A percentile compares a stretch with the other conserved stretches of the same genome.
Evolutionary conservation across 2,329 filamentous ascomycete species (phyloP).

Genomic region (Aureobasidium sp.): DNA sequence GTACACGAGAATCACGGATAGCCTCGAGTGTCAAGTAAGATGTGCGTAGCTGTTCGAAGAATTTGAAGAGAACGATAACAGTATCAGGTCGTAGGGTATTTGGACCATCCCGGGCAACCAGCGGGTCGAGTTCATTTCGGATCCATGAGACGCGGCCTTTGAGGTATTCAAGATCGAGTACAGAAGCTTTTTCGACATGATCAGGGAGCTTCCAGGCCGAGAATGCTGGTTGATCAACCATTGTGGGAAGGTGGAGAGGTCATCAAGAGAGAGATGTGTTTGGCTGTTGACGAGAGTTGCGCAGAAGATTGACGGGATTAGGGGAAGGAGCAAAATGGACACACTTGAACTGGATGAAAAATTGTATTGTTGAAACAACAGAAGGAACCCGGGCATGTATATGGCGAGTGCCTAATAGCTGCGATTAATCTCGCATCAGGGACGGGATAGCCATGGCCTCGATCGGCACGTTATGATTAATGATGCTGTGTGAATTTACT

Average conservation of each 20-base stretch:
- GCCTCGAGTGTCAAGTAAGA: slow-evolving; percentile 28
- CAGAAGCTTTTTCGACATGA: not conserved
- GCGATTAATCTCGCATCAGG: not conserved
- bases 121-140: slow-evolving; percentile 41
- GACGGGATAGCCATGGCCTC: not conserved
- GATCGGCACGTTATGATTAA: slow-evolving; percentile 5
- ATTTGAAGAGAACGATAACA: slow-evolving; percentile 37
- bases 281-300: not conserved
- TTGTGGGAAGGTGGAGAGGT: not conserved
- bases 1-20: slow-evolving; percentile 40
- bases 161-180: slow-evolving; percentile 25
- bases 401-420: not conserved
- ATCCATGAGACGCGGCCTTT: slow-evolving; percentile 38
- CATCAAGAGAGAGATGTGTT: not conserved
- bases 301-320: not conserved
- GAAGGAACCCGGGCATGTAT: not conserved
- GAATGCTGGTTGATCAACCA: not conserved
- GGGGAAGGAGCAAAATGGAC: not conserved
- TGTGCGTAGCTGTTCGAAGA: slow-evolving; percentile 27
- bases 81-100: slow-evolving; percentile 38
- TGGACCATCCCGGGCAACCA: slow-evolving; percentile 40
- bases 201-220: not conserved
- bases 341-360: not conserved
- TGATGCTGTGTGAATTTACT: not conserved
- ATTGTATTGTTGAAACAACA: not conserved